These are phyloP conservation scores for Pseudonectria buxi DNA, from an alignment of 2,329 filamentous ascomycete genomes.

Conservation along the genomic window DNA sequence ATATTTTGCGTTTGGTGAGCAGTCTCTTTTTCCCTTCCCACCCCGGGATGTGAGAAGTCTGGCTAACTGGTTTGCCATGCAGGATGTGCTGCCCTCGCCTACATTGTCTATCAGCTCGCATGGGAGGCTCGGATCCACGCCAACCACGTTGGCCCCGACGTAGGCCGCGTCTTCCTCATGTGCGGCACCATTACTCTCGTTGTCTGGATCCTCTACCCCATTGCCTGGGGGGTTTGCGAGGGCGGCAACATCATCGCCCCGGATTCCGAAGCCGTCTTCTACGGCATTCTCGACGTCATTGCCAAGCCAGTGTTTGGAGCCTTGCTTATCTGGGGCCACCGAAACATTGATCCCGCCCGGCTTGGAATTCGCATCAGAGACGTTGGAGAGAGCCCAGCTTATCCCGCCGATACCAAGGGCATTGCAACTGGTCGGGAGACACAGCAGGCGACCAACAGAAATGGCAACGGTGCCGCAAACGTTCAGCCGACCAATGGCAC, in stretches of 20 bases:
- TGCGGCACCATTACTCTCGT: constrained; percentile 52
- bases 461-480: too few relatives aligned
- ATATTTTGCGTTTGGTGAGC: constrained; percentile 43
- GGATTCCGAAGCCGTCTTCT: constrained; percentile 62
- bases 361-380: constrained; percentile 43
- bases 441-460: too few relatives aligned
- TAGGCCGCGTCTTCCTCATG: constrained; percentile 46
- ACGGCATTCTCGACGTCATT: constrained; percentile 58
- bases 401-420: too few relatives aligned
- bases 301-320: constrained; percentile 58
- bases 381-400: constrained; percentile 1
- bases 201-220: constrained; percentile 50
- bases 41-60: too few relatives aligned
- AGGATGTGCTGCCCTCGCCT: constrained; percentile 36
- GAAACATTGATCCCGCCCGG: constrained; percentile 50
- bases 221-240: constrained; percentile 46
- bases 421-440: too few relatives aligned
- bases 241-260: constrained; percentile 49
- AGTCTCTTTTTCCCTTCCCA: too few relatives aligned
- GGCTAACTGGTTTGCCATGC: too few relatives aligned
- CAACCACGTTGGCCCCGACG: constrained; percentile 42
- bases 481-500: too few relatives aligned
- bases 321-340: constrained; percentile 55
- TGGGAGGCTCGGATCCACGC: constrained; percentile 42
- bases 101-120: constrained; percentile 39